Evolutionary conservation across 2,329 filamentous ascomycete species (phyloP), one percentile per base, ranked within the genome.

Genomic region (Xylaria arbuscula): DNA sequence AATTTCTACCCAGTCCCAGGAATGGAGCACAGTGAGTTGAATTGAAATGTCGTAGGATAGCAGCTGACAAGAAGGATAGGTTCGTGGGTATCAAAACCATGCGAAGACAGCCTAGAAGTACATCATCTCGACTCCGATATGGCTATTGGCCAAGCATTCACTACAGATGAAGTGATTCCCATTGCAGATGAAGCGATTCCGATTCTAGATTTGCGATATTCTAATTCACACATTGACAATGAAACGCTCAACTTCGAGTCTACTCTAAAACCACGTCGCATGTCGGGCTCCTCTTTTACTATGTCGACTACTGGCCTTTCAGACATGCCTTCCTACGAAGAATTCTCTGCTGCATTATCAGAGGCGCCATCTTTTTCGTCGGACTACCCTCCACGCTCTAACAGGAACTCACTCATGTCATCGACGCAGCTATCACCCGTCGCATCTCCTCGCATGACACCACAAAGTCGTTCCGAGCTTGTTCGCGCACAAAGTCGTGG

Each of bases 231-330:
- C 72, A 73, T 83, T 78, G 87, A 89, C n/a, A 80, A 82, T 62
- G 86, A 88, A 42, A 71, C 80, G 19, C 74, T 86, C 68, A 82
- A 81, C 66, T 83, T 86, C 68, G 87, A 89, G 48, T 81, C 84
- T 62, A 82, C 81, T n/a, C 79, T 85, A 54, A 85, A 87, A 70
- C 83, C 85, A 55, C 85, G 90, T 67, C 86, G 90, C 69, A 87
- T 92, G 83, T 92, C 91, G 22, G 90, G 90, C 56, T 92, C 91
- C 2, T 92, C 91, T 0, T 92, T 92, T 75, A 91, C 90, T 47
- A 86, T 93, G 81, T 93, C 91, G 17, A 92, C 87, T 0, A 86
- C 86, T 50, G 86, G 84, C 24, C 81, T 91, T 50, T 90, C 89
- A 5, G 90, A 93, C 73, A 88, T 92, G 78, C 85, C 89, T 58